Base-by-base conservation (phyloP, 345 rosid species). In the Populus simonii region DNA sequence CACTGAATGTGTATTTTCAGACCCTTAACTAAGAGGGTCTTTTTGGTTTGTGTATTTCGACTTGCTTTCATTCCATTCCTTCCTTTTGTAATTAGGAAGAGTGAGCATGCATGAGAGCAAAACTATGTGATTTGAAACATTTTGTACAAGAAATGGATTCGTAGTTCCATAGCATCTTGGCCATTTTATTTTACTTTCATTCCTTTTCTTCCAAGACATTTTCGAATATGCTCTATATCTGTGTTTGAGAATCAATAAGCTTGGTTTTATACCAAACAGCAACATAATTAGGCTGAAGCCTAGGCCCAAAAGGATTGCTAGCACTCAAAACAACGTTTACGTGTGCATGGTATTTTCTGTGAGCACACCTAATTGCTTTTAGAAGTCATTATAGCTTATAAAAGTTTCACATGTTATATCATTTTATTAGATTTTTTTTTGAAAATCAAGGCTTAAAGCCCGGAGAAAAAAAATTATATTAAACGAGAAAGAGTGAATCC, bases 31-130 rank as follows among this genome's bases (percentile, higher is more conserved):
- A 3, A 49, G 4, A 43, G 68, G 27, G 41, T 10, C 39, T 27
- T 5, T 70, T 71, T 61, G 49, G 49, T 65, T 78, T 73, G 55
- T 69, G 73, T 35, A 38, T 51, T 47, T 57, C 63, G 15, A 23
- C 33, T 38, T 72, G 23, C 27, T 71, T 38, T 43, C 67, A 76
- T 78, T 57, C 61, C 69, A 53, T 59, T 78, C 53, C 79, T 79
- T 69, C 66, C 70, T 66, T 80, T 38, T 76, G 84, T 83, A 72
- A 51, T 74, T 80, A 83, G 73, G 51, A 72, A 80, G 71, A 75
- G 71, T 67, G 59, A 75, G 25, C 13, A 17, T 35, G 25, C 13
- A 17, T 35, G 23, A 49, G 53, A 23, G 29, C 41, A 62, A 76
- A 75, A 53, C 59, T 49, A 74, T 36, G 65, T 74, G 17, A 72